Percentiles rank a stretch among this genome's conserved stretches.
Evolutionary conservation across 805 yeast genomes (phyloP).

Genomic region (Candida qinlingensis): DNA sequence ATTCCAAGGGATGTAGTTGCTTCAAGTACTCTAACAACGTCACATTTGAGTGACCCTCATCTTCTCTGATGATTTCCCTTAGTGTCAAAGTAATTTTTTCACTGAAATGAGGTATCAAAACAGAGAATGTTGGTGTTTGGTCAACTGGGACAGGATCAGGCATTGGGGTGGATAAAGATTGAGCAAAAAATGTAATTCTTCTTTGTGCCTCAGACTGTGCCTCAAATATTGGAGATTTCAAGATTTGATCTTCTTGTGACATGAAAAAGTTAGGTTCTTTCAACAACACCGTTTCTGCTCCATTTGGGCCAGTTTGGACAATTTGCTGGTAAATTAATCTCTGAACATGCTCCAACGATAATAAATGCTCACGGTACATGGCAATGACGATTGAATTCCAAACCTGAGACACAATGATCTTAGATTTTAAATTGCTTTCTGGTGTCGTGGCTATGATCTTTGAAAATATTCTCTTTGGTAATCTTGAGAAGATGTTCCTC

Average conservation of each 20-base stretch:
- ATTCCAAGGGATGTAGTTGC: constrained; percentile 56
- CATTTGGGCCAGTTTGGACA: constrained; percentile 27
- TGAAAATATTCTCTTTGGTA: constrained; percentile 72
- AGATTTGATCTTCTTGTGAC: constrained; percentile 73
- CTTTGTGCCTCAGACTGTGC: constrained; percentile 73
- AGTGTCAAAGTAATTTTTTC: constrained; percentile 76
- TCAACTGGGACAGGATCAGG: constrained; percentile 63
- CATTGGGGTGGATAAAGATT: constrained; percentile 81
- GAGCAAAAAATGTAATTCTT: constrained; percentile 84
- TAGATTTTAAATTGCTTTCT: constrained; percentile 96
- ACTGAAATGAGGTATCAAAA: constrained; percentile 79
- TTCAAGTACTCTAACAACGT: constrained; percentile 69
- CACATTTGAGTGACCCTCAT: constrained; percentile 53
- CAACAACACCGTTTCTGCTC: constrained; percentile 36
- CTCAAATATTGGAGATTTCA: constrained; percentile 52
- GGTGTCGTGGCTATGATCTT: constrained; percentile 49
- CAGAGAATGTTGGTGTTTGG: constrained; percentile 78
- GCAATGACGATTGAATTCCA: constrained; percentile 98
- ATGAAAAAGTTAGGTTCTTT: constrained; percentile 76
- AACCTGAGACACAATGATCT: constrained; percentile 93
- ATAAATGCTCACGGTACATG: constrained; percentile 97
- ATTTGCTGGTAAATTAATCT: constrained; percentile 94
- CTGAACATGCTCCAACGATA: constrained; percentile 97
- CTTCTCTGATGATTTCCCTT: constrained; percentile 73
- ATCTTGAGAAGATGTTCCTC: constrained; percentile 70